Evolutionary conservation across 768 basidiomycete genomes (phyloP).

Genomic region (Cyclocybe cylindracea): DNA sequence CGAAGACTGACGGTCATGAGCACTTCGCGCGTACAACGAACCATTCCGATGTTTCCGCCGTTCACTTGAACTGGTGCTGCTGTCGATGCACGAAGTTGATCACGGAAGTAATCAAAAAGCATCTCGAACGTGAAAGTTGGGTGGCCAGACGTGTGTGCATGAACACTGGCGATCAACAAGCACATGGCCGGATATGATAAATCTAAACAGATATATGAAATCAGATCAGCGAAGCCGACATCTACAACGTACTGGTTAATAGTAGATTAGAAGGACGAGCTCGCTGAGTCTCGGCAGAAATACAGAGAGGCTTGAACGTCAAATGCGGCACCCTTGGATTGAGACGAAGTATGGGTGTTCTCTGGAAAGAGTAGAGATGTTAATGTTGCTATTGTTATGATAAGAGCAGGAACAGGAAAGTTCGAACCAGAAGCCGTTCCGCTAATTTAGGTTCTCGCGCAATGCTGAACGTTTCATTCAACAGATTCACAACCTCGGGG

Average conservation of each 20-base stretch:
- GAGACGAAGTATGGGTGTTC: slow-evolving; percentile 43
- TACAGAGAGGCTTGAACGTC: slow-evolving; percentile 40
- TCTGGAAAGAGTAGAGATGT: slow-evolving; percentile 30
- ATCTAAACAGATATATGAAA: slow-evolving; percentile 36
- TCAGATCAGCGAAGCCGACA: background rate
- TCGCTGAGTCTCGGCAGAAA: slow-evolving; percentile 53
- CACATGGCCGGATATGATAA: slow-evolving; percentile 80
- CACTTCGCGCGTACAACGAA: slow-evolving; percentile 62
- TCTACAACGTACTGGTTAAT: slow-evolving; percentile 48
- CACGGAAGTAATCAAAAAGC: slow-evolving; percentile 77
- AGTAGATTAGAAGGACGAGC: slow-evolving; percentile 52
- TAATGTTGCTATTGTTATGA: background rate
- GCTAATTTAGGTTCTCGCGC: slow-evolving; percentile 62
- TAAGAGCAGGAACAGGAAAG: background rate
- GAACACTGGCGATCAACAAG: slow-evolving; percentile 82
- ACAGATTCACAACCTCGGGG: slow-evolving; percentile 37
- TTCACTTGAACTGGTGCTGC: slow-evolving; percentile 76
- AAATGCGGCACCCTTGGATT: slow-evolving; percentile 56
- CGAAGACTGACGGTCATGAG: slow-evolving; percentile 58
- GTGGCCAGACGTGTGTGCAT: slow-evolving; percentile 75
- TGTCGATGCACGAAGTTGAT: slow-evolving; percentile 70
- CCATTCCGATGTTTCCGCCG: slow-evolving; percentile 77
- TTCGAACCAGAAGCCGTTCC: slow-evolving; percentile 59
- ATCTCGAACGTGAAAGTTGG: slow-evolving; percentile 88
- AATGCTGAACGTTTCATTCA: slow-evolving; percentile 64